Evolutionary conservation across 2,329 filamentous ascomycete genomes (phyloP), one percentile per base, ranked within the genome.

Genomic region (Alternaria sp.): DNA sequence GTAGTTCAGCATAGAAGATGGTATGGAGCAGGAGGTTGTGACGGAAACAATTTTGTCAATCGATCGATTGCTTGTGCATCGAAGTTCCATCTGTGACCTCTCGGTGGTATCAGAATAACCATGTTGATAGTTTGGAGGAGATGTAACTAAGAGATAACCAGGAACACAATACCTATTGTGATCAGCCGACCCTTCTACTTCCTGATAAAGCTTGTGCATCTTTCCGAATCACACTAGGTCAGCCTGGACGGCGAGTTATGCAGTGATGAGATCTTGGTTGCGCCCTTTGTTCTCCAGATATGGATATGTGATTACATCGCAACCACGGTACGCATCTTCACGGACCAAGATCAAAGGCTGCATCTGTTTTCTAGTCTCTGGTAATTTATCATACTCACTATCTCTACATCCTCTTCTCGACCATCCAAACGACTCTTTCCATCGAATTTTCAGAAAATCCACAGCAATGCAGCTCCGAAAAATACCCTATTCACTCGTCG

Each of bases 391-490:
- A 6, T 1, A 10, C 9, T 3, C 11, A 12, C 32, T n/a, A 12
- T 20, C 12, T 25, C 6, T 3, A 18, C 14, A 12, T 0, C 27
- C 1, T 18, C 2, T 14, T 7, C 20, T 25, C 2, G 16, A 38
- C 9, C 2, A 3, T 8, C 2, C 9, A 38, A 34, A 11, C 4
- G 11, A 6, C 32, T 4, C 20, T 12, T 3, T 5, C 14, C 20
- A n/a, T n/a, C 25, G n/a, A 45, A 5, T 27, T 10, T 16, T 11
- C 28, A 3, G 7, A n/a, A 7, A 0, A 25, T 11, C 9, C 1
- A 25, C 41, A 20, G 48, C 32, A 14, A 67, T 65, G 64, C 58
- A 54, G 5, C 38, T 65, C 46, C 54, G 61, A 27, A 64, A 36
- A 6, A 49, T 67, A 30, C 56, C 62, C 25, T 63, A 54, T 48